Percentiles rank a stretch among this genome's conserved stretches.
Evolutionary conservation across 371 early-diverging fungal genomes (phyloP).

Genomic region (Mucor plumbeus): DNA sequence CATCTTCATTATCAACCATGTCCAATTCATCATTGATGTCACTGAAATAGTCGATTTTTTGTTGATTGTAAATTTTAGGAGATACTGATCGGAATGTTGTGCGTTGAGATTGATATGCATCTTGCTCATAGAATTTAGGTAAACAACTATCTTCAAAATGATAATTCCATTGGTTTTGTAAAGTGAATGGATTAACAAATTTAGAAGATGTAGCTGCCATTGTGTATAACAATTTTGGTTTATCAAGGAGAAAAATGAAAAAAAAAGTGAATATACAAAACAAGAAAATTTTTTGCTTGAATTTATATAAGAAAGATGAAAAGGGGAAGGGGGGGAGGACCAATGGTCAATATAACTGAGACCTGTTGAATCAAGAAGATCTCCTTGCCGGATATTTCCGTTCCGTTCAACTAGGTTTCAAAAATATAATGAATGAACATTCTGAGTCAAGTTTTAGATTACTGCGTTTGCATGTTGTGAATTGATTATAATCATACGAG

Average conservation of each 20-base stretch:
- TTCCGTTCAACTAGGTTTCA: neutral
- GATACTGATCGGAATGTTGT: conserved; percentile 16
- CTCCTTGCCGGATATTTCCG: conserved; percentile 15
- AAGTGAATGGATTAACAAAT: conserved; percentile 1
- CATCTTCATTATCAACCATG: conserved; percentile 11
- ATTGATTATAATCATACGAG: neutral
- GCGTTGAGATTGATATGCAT: neutral
- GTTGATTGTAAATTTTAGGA: conserved; percentile 10
- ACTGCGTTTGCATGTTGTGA: neutral
- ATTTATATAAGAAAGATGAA: neutral
- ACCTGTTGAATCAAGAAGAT: conserved; percentile 1
- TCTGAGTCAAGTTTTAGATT: neutral
- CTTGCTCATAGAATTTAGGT: conserved; percentile 17
- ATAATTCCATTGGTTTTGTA: neutral
- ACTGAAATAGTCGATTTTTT: neutral
- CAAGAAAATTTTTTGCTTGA: neutral
- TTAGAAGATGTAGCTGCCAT: neutral
- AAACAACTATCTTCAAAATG: neutral
- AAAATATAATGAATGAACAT: neutral
- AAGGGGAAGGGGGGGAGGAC: neutral
- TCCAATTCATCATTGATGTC: conserved; percentile 14
- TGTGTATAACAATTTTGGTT: neutral
- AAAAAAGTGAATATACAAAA: neutral
- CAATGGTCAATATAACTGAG: neutral
- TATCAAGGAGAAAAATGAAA: neutral